Percentiles rank a stretch among this genome's conserved stretches.
Conservation (phyloP, 2,329 filamentous ascomycete genomes). For the Chaetomium olivaceum region DNA sequence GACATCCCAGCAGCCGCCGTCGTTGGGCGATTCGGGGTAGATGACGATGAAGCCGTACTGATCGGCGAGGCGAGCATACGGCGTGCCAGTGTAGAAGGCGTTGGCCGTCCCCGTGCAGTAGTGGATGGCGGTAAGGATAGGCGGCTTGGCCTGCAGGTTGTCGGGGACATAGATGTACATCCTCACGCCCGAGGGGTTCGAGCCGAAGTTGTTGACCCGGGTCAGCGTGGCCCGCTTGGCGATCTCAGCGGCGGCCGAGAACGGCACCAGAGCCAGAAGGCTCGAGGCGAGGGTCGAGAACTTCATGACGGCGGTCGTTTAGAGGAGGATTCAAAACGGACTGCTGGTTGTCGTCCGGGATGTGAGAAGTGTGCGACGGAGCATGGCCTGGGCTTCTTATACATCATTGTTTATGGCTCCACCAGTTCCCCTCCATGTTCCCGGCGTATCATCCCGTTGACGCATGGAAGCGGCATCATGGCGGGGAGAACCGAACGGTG, state of each 20-base stretch:
- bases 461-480: not conserved
- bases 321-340: not conserved
- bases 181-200: constrained; percentile 34
- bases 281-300: constrained; percentile 26
- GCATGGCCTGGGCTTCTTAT: not conserved
- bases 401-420: not conserved
- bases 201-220: constrained; percentile 36
- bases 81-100: constrained; percentile 52
- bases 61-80: constrained; percentile 56
- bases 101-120: constrained; percentile 57
- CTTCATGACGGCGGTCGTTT: constrained; percentile 24
- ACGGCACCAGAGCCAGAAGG: constrained; percentile 30
- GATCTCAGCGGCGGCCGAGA: constrained; percentile 27
- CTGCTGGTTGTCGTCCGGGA: not conserved
- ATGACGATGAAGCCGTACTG: constrained; percentile 56
- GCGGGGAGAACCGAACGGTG: not conserved
- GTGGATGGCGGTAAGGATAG: constrained; percentile 56
- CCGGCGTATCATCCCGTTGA: not conserved
- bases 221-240: constrained; percentile 33
- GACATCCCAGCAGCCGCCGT: constrained; percentile 60
- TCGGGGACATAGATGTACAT: constrained; percentile 41
- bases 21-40: constrained; percentile 46
- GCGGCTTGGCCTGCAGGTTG: constrained; percentile 44
- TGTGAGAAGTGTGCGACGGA: not conserved
- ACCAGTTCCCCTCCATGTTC: not conserved